phyloP scores from a whole-genome alignment of 2,329 filamentous ascomycete species.

The Aciculosporium take region DNA sequence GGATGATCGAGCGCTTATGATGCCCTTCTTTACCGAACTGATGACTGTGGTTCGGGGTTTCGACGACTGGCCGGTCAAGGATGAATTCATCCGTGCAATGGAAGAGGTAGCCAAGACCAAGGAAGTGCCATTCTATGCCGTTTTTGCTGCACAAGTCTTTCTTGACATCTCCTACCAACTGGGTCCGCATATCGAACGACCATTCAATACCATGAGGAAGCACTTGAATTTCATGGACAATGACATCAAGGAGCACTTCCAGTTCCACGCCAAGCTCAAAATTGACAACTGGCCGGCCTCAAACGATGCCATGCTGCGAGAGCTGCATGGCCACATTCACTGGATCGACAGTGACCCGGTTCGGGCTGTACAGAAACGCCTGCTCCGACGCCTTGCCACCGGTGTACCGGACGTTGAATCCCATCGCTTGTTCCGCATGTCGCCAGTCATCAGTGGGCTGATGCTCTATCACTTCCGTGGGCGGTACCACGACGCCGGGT shows the following conservation, averaged over 20 bases:
- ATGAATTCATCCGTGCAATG: slow-evolving; percentile 24
- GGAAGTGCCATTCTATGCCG: slow-evolving; percentile 20
- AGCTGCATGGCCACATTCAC: slow-evolving; percentile 5
- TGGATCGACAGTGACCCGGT: neutral
- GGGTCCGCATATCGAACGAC: slow-evolving; percentile 6
- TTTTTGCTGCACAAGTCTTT: slow-evolving; percentile 27
- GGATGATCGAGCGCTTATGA: slow-evolving; percentile 22
- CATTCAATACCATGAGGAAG: slow-evolving; percentile 3
- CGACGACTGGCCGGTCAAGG: slow-evolving; percentile 14
- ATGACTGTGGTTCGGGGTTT: slow-evolving; percentile 8
- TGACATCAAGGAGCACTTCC: slow-evolving; percentile 4
- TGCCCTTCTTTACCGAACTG: slow-evolving; percentile 21
- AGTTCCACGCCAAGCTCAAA: slow-evolving; percentile 19
- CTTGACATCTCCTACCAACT: slow-evolving; percentile 26
- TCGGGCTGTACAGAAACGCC: neutral
- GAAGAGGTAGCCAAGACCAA: slow-evolving; percentile 16
- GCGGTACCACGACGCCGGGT: slow-evolving; percentile 17
- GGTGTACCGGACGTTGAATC: neutral
- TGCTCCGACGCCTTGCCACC: neutral
- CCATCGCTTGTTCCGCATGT: slow-evolving; percentile 19
- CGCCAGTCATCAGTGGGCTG: slow-evolving; percentile 24
- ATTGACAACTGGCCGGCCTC: slow-evolving; percentile 13
- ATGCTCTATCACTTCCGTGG: slow-evolving; percentile 23
- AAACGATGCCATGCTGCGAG: neutral
- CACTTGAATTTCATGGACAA: neutral